Conservation (phyloP, 768 basidiomycete genomes). For the Clathrus columnatus region DNA sequence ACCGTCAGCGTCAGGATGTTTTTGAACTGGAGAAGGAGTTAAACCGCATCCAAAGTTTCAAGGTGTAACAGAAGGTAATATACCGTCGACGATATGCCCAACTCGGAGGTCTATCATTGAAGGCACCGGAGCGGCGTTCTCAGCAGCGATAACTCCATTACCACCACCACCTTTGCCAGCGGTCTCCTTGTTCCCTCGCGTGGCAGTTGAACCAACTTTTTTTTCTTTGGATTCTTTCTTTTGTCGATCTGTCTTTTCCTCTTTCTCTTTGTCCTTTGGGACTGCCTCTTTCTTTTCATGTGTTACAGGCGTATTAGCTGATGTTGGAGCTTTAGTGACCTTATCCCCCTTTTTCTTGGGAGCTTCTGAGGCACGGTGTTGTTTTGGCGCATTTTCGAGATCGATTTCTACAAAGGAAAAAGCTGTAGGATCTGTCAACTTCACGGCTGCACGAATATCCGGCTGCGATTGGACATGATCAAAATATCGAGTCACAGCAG, state of each 20-base stretch:
- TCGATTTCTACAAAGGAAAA: slow-evolving; percentile 60
- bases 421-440: slow-evolving; percentile 35
- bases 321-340: slow-evolving; percentile 19
- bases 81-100: slow-evolving; percentile 86
- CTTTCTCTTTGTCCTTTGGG: slow-evolving; percentile 17
- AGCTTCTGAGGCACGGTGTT: slow-evolving; percentile 62
- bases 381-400: slow-evolving; percentile 62
- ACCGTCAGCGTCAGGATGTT: slow-evolving; percentile 95
- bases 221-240: slow-evolving; percentile 34
- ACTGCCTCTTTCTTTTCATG: slow-evolving; percentile 1
- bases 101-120: slow-evolving; percentile 97
- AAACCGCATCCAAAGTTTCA: background rate
- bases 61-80: background rate
- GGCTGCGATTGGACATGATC: slow-evolving; percentile 81
- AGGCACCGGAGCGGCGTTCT: slow-evolving; percentile 76
- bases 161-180: slow-evolving; percentile 16
- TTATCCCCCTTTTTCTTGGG: slow-evolving; percentile 75
- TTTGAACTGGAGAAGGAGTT: slow-evolving; percentile 53
- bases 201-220: slow-evolving; percentile 27
- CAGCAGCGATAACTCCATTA: slow-evolving; percentile 29
- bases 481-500: slow-evolving; percentile 87
- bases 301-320: background rate
- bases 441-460: slow-evolving; percentile 50
- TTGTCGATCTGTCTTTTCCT: slow-evolving; percentile 20
- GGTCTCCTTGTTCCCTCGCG: slow-evolving; percentile 26